A percentile compares a stretch with the other conserved stretches of the same genome.
phyloP scores from a whole-genome alignment of 2,329 filamentous ascomycete genomes.

The Colletotrichum lini region DNA sequence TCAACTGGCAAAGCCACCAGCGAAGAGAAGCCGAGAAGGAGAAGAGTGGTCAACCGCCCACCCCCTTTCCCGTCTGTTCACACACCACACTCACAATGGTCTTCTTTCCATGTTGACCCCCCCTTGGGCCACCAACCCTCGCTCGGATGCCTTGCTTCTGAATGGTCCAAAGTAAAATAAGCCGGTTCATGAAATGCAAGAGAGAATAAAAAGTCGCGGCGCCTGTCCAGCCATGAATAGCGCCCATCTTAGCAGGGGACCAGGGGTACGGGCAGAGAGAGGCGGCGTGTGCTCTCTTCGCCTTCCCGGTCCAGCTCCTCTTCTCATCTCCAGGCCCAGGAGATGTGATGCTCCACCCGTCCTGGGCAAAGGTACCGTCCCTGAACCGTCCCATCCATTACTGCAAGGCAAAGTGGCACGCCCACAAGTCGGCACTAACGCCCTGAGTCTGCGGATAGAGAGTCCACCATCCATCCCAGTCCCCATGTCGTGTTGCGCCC shows the following conservation, averaged over 20 bases:
- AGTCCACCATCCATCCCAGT: slow-evolving; percentile 21
- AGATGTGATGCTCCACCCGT: slow-evolving; percentile 39
- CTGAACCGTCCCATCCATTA: slow-evolving; percentile 43
- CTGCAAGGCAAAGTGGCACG: slow-evolving; percentile 24
- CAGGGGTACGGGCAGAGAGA: slow-evolving; percentile 6
- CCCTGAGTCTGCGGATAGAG: slow-evolving; percentile 1
- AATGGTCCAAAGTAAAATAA: slow-evolving; percentile 46
- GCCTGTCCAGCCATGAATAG: slow-evolving; percentile 28
- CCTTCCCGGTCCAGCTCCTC: slow-evolving; percentile 38
- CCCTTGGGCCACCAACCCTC: slow-evolving; percentile 30
- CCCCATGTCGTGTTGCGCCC: slow-evolving; percentile 37
- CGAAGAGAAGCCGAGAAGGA: slow-evolving; percentile 18
- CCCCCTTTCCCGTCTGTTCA: slow-evolving; percentile 35
- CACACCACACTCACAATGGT: slow-evolving; percentile 22
- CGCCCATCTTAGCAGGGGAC: slow-evolving; percentile 31
- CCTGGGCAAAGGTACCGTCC: slow-evolving; percentile 33
- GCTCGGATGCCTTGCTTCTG: slow-evolving; percentile 30
- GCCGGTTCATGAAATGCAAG: slow-evolving; percentile 34
- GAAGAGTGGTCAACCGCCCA: slow-evolving; percentile 7
- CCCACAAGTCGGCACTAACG: slow-evolving; percentile 39
- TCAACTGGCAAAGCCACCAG: slow-evolving; percentile 31
- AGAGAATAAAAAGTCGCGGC: slow-evolving; percentile 38
- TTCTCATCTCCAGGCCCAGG: slow-evolving; percentile 40
- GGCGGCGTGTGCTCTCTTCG: slow-evolving; percentile 38
- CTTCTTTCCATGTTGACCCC: slow-evolving; percentile 33